phyloP scores from a whole-genome alignment of 2,329 filamentous ascomycete genomes.

The Zymoseptoria pseudotritici region DNA sequence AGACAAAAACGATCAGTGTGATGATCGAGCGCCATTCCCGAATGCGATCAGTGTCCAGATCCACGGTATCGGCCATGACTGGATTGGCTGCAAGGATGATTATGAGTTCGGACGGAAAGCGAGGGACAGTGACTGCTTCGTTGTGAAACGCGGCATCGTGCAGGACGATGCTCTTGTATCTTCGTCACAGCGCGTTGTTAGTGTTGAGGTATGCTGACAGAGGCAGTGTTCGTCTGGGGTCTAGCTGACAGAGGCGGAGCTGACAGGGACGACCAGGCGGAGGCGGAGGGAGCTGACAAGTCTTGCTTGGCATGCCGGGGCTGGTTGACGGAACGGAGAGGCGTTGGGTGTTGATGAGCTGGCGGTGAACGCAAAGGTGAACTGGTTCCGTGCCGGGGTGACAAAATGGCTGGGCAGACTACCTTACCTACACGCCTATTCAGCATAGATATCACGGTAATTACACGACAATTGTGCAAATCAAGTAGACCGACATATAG shows the following conservation, averaged over 20 bases:
- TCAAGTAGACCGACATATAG: no score
- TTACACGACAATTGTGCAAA: no score
- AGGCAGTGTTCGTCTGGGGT: not conserved
- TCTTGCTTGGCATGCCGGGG: not conserved
- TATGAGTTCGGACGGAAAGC: not conserved
- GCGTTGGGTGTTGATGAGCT: not conserved
- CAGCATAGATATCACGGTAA: no score
- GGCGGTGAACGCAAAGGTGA: not conserved
- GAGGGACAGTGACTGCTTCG: not conserved
- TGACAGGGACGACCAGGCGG: not conserved
- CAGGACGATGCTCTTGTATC: not conserved
- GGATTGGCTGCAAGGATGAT: not conserved
- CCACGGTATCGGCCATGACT: not conserved
- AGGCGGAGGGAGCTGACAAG: not conserved
- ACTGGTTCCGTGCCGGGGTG: not conserved
- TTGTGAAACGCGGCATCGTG: not conserved
- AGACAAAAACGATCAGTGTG: slow-evolving; percentile 60
- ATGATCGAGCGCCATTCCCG: slow-evolving; percentile 61
- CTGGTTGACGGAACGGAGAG: not conserved
- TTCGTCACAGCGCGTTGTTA: not conserved
- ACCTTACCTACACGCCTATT: no score
- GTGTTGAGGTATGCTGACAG: not conserved
- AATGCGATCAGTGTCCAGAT: slow-evolving; percentile 41
- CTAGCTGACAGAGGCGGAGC: not conserved
- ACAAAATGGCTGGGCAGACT: no score